Conservation (phyloP, 805 yeast genomes). For the Metschnikowia bowlesiae region DNA sequence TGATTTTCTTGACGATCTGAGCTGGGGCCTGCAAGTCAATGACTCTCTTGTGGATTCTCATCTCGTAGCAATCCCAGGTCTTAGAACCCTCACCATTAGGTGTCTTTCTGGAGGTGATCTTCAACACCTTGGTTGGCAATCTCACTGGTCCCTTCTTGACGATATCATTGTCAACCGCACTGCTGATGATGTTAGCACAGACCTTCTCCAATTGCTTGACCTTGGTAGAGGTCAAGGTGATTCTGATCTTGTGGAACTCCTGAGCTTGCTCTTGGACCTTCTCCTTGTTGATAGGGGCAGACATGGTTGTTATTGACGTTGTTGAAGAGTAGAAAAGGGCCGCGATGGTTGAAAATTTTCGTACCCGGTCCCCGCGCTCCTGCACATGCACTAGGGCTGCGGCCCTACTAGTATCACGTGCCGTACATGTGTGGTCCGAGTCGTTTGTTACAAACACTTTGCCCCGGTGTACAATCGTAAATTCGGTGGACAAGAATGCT, state of each 20-base stretch:
- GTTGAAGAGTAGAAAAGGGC: constrained; percentile 19
- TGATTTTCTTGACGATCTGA: constrained; percentile 86
- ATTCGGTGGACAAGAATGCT: no score
- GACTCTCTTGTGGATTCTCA: constrained; percentile 99
- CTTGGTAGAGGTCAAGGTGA: constrained; percentile 97
- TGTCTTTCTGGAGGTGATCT: constrained; percentile 99
- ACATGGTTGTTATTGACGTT: constrained; percentile 50
- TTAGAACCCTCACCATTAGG: constrained; percentile 99
- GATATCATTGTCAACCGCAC: constrained; percentile 78
- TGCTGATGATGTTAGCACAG: constrained; percentile 81
- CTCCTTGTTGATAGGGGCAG: constrained; percentile 76
- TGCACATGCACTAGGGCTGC: constrained; percentile 7
- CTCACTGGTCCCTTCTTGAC: constrained; percentile 99
- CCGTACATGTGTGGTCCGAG: not conserved
- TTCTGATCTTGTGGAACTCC: constrained; percentile 94
- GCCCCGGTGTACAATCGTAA: no score
- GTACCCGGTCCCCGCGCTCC: constrained; percentile 3
- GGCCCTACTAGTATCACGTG: constrained; percentile 8
- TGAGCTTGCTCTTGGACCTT: constrained; percentile 81
- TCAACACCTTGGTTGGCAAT: constrained; percentile 98
- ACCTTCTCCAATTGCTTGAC: constrained; percentile 98
- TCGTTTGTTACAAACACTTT: no score
- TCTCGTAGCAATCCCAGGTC: constrained; percentile 99
- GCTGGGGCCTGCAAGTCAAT: constrained; percentile 98
- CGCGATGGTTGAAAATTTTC: constrained; percentile 14